These are phyloP conservation scores for Paraurostyla sp. DNA, from an alignment of 73 alveolate species.

Conservation along the genomic window DNA sequence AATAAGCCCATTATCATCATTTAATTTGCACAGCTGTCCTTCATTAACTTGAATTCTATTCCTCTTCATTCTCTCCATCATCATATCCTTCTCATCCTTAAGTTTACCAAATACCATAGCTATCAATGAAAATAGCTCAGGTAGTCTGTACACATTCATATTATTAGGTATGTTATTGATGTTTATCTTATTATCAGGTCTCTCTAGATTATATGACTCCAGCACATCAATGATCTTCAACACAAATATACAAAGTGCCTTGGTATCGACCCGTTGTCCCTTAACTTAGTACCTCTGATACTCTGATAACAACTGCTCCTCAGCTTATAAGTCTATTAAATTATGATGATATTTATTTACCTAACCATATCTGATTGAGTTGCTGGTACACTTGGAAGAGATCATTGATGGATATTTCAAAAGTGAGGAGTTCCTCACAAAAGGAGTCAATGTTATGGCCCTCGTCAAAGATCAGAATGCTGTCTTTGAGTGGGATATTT, in stretches of 20 bases:
- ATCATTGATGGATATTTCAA: slow-evolving; percentile 63
- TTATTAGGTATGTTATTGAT: slow-evolving; percentile 30
- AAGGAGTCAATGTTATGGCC: slow-evolving; percentile 91
- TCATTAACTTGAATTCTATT: background rate
- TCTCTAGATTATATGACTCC: slow-evolving; percentile 54
- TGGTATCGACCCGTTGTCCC: slow-evolving; percentile 27
- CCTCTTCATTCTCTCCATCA: slow-evolving; percentile 31
- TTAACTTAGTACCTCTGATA: background rate
- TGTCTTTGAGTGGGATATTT: slow-evolving; percentile 67
- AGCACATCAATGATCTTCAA: slow-evolving; percentile 66
- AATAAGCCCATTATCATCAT: background rate
- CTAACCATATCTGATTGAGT: slow-evolving; percentile 23
- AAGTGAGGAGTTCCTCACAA: slow-evolving; percentile 71
- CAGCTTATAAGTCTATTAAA: slow-evolving; percentile 46
- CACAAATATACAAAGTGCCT: slow-evolving; percentile 39
- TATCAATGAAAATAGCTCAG: slow-evolving; percentile 46
- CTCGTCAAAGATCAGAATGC: slow-evolving; percentile 92
- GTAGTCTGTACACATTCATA: slow-evolving; percentile 55
- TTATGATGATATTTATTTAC: too few relatives aligned
- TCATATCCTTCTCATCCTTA: slow-evolving; percentile 59
- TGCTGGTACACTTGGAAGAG: slow-evolving; percentile 33
- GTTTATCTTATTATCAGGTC: slow-evolving; percentile 16
- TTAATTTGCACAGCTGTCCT: background rate
- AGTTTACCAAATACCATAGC: slow-evolving; percentile 61
- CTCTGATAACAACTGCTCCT: slow-evolving; percentile 20